Base-by-base conservation (phyloP, 2,329 filamentous ascomycete genomes). In the Aspergillus sp. region DNA sequence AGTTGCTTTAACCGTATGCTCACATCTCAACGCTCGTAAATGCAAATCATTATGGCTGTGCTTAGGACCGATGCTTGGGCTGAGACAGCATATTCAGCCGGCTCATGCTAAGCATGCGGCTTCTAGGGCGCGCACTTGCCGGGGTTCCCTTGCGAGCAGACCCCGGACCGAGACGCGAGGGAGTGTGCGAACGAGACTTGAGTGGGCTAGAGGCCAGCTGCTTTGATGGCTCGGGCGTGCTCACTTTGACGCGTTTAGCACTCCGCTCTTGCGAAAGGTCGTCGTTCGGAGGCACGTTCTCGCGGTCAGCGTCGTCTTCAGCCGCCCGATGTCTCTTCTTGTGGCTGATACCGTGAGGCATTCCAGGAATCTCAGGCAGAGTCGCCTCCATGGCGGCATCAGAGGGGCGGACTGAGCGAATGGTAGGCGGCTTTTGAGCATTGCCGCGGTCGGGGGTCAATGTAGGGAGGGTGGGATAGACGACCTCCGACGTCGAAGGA, bases 1-100 rank as follows among this genome's bases (percentile, higher is more conserved):
- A 56, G 39, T 20, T 48, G 22, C 7, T n/a, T 45, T 45, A 22
- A 37, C 51, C 48, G 34, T 37, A 51, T 50, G 22, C 45, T 49
- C 34, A 51, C 40, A 44, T 40, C 12, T 41, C 19, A 57, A 60
- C 46, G 55, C 55, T 60, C 41, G 54, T 44, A 54, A 62, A 62
- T 60, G 58, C 49, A 60, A 49, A 34, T 22, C 24, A 37, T 15
- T 48, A 46, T 48, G 33, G 33, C 27, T 34, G 27, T 30, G 45
- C 30, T 64, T 63, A 75, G 57, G 65, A 56, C 27, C 74, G 74
- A 40, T 70, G 64, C 68, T 80, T 81, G 2, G 79, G 79, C 57
- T 75, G 75, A 15, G 77, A 70, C 34, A 81, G 71, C 73, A 80
- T 74, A 58, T 80, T 79, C 65, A 81, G 65, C 27, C 79, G 75